These are phyloP conservation scores for Goniomonas avonlea DNA, from an alignment of 78 protist species.

Conservation along the genomic window DNA sequence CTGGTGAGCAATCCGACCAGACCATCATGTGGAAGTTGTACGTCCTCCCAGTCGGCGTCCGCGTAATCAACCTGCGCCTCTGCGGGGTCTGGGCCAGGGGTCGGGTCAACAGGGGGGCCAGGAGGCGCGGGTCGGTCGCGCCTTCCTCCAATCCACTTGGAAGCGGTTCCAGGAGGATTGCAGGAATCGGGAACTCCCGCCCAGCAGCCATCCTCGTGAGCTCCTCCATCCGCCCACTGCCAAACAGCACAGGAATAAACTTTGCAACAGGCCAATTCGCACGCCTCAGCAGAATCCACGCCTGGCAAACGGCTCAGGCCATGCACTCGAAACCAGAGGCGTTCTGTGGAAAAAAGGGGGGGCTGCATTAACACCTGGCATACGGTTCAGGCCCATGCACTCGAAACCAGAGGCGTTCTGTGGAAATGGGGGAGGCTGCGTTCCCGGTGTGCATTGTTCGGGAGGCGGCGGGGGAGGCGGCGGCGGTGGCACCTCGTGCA, in stretches of 20 bases:
- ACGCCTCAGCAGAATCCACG: background rate
- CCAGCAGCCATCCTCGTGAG: background rate
- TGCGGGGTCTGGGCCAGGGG: background rate
- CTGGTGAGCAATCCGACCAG: background rate
- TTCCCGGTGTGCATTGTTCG: too few relatives aligned
- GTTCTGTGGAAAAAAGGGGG: background rate
- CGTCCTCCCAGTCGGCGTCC: constrained; percentile 3
- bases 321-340: background rate
- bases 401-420: background rate
- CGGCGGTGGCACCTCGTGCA: background rate
- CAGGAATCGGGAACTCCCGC: background rate
- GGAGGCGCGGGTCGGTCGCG: too few relatives aligned
- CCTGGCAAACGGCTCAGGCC: background rate
- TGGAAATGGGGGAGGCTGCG: background rate
- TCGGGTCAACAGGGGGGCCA: background rate
- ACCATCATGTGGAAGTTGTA: constrained; percentile 31
- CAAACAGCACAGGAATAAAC: background rate
- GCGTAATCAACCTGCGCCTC: background rate
- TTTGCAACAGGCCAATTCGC: background rate
- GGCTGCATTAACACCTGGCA: background rate
- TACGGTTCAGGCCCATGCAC: background rate
- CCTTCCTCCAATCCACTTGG: background rate
- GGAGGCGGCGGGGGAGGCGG: background rate
- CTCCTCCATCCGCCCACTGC: background rate
- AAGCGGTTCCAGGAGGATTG: background rate